These are phyloP conservation scores for Ploettnerulaceae sp. DNA, from an alignment of 2,329 filamentous ascomycete species.

Conservation along the genomic window DNA sequence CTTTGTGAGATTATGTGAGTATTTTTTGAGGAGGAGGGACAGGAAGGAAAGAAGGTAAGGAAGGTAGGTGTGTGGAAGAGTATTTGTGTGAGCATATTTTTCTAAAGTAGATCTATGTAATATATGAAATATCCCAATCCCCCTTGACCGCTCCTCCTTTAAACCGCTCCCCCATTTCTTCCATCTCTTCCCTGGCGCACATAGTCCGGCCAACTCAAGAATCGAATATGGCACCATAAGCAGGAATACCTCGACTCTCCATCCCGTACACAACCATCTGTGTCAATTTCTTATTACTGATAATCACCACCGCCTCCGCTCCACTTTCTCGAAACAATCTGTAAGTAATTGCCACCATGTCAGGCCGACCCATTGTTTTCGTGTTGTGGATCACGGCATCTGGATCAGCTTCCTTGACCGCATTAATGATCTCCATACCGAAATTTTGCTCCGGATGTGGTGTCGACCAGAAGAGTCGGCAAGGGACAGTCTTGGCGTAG, in stretches of 20 bases:
- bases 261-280: slow-evolving; percentile 37
- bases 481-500: slow-evolving; percentile 21
- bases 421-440: slow-evolving; percentile 33
- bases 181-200: neutral
- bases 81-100: too few species aligned
- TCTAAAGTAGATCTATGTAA: too few species aligned
- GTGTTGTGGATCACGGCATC: slow-evolving; percentile 37
- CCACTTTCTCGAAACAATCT: slow-evolving; percentile 30
- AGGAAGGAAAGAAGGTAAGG: too few species aligned
- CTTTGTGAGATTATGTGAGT: too few species aligned
- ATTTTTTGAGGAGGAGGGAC: too few species aligned
- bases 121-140: too few species aligned
- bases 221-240: slow-evolving; percentile 38
- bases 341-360: slow-evolving; percentile 34
- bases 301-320: slow-evolving; percentile 38
- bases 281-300: slow-evolving; percentile 37
- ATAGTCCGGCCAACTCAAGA: slow-evolving; percentile 21
- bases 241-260: slow-evolving; percentile 36
- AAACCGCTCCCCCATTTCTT: neutral
- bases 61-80: too few species aligned
- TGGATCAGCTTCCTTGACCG: slow-evolving; percentile 32
- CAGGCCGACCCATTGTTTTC: slow-evolving; percentile 32
- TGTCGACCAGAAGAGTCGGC: slow-evolving; percentile 37
- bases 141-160: neutral
- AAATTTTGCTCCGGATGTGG: slow-evolving; percentile 34